These are phyloP conservation scores for Suhomyces vadensis DNA, from an alignment of 805 yeast genomes.

Conservation along the genomic window DNA sequence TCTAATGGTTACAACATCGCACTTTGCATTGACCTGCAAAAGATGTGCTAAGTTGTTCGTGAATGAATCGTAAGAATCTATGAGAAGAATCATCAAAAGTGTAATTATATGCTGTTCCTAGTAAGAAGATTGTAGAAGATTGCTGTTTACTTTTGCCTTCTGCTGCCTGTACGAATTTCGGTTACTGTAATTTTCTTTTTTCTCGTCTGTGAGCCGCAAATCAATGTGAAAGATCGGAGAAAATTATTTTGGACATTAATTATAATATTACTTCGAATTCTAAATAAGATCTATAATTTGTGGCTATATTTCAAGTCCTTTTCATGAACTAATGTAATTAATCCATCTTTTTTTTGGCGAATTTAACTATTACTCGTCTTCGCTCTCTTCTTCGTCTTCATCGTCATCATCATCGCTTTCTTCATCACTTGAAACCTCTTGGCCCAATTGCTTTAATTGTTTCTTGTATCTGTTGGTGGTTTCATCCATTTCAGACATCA, in stretches of 20 bases:
- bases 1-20: constrained; percentile 57
- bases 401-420: constrained; percentile 67
- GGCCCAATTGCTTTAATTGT: constrained; percentile 53
- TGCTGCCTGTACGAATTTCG: not conserved
- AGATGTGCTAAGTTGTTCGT: constrained; percentile 76
- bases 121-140: not conserved
- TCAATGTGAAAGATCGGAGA: too few relatives aligned
- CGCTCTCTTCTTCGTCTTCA: constrained; percentile 49
- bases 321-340: not conserved
- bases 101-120: not conserved
- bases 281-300: not conserved
- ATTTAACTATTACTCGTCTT: constrained; percentile 13
- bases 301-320: not conserved
- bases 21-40: constrained; percentile 52
- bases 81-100: constrained; percentile 54
- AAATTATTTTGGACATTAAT: too few relatives aligned
- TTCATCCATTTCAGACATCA: constrained; percentile 77
- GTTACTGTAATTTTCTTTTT: too few relatives aligned
- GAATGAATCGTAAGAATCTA: constrained; percentile 96
- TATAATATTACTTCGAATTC: too few relatives aligned
- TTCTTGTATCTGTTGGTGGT: constrained; percentile 58
- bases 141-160: not conserved
- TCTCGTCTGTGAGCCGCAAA: too few relatives aligned
- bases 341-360: not conserved
- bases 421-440: constrained; percentile 68